A percentile compares a stretch with the other conserved stretches of the same genome.
These are phyloP conservation scores for Hirschfeldia incana DNA, from an alignment of 345 rosid genomes.

Conservation along the genomic window DNA sequence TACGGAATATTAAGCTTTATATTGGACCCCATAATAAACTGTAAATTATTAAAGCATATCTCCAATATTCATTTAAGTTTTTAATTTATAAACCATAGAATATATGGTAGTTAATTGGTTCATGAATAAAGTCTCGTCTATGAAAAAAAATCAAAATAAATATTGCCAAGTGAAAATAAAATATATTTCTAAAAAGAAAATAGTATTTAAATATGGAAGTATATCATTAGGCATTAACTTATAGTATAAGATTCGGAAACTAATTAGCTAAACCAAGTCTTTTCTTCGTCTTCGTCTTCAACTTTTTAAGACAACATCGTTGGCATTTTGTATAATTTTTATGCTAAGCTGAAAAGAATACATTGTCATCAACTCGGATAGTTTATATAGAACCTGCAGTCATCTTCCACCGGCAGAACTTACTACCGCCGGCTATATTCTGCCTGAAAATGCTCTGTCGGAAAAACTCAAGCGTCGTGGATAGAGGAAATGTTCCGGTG, in stretches of 20 bases:
- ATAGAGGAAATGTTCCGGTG: slow-evolving; percentile 83
- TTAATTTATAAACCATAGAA: background rate
- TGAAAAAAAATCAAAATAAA: background rate
- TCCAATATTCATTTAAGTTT: slow-evolving; percentile 17
- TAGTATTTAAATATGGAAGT: background rate
- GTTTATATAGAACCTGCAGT: slow-evolving; percentile 12
- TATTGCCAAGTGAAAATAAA: background rate
- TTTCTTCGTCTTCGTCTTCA: background rate
- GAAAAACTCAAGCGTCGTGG: slow-evolving; percentile 49
- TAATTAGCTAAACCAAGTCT: slow-evolving; percentile 1
- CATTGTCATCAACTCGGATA: slow-evolving; percentile 18
- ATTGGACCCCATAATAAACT: slow-evolving; percentile 37
- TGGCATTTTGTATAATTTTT: slow-evolving; percentile 38
- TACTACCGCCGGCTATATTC: slow-evolving; percentile 24
- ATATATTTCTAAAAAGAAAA: background rate
- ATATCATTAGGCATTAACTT: slow-evolving; percentile 10
- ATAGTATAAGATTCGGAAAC: slow-evolving; percentile 1
- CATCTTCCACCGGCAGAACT: slow-evolving; percentile 28
- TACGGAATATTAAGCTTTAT: slow-evolving; percentile 40
- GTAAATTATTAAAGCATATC: slow-evolving; percentile 38
- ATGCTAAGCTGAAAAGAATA: slow-evolving; percentile 17
- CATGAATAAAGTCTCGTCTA: background rate
- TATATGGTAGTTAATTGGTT: slow-evolving; percentile 9
- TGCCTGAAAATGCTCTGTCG: slow-evolving; percentile 64
- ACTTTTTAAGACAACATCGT: slow-evolving; percentile 21